Evolutionary conservation across 2,329 filamentous ascomycete species (phyloP).

Genomic region (Hypoxylon sp.): DNA sequence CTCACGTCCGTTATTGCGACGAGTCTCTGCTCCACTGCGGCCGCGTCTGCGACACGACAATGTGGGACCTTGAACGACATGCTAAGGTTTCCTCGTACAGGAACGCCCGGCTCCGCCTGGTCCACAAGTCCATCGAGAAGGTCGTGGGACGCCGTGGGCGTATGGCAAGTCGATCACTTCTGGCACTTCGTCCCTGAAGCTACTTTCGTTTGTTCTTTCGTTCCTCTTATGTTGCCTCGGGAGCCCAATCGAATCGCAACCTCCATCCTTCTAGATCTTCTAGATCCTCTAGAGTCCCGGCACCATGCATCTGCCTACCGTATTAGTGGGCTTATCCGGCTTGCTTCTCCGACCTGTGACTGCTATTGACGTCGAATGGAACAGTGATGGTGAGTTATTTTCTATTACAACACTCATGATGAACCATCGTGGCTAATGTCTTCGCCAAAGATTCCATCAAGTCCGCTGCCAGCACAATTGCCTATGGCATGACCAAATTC

Average conservation of each 20-base stretch:
- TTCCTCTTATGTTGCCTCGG: constrained; percentile 7
- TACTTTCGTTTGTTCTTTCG: constrained; percentile 13
- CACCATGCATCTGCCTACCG: constrained; percentile 21
- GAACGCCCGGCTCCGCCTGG: constrained; percentile 8
- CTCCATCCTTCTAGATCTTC: constrained; percentile 2
- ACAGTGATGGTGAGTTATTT: constrained; percentile 27
- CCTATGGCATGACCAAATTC: constrained; percentile 33
- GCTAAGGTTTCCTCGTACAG: constrained; percentile 10
- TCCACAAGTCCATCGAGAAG: constrained; percentile 21
- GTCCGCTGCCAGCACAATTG: constrained; percentile 33
- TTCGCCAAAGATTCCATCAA: constrained; percentile 27
- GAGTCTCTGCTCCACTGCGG: constrained; percentile 17
- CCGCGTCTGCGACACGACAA: constrained; percentile 4
- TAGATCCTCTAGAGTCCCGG: constrained; percentile 4
- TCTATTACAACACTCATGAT: not conserved
- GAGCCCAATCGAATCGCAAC: constrained; percentile 1
- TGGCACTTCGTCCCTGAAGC: constrained; percentile 12
- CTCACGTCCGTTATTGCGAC: not conserved
- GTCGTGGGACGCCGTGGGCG: constrained; percentile 6
- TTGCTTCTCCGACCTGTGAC: constrained; percentile 20
- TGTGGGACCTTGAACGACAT: constrained; percentile 13
- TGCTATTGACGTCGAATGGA: constrained; percentile 31
- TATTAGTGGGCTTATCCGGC: constrained; percentile 17
- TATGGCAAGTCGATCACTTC: constrained; percentile 19
- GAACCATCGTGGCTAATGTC: constrained; percentile 14